phyloP scores from a whole-genome alignment of 257 asterid species.

The Ilex asprella region DNA sequence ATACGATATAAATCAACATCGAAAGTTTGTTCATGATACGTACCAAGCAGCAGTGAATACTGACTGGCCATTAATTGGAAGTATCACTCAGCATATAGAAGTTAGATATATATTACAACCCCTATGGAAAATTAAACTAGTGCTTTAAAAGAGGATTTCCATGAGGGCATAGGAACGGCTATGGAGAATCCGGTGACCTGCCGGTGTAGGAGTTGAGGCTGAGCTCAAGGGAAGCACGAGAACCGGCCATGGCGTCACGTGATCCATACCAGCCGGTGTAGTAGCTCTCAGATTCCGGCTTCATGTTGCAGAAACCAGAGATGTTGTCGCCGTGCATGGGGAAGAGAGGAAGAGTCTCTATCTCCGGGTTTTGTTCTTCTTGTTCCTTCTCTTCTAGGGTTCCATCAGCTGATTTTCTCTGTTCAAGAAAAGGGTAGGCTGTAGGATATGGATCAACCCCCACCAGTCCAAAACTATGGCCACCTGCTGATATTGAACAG shows the following conservation, averaged over 20 bases:
- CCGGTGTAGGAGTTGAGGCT: slow-evolving; percentile 63
- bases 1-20: too few species aligned
- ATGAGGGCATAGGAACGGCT: slow-evolving; percentile 1
- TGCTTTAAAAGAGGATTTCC: slow-evolving; percentile 8
- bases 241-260: slow-evolving; percentile 18
- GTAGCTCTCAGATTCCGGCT: slow-evolving; percentile 11
- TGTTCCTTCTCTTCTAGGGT: slow-evolving; percentile 36
- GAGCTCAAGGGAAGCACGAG: slow-evolving; percentile 77
- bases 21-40: too few species aligned
- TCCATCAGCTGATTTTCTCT: slow-evolving; percentile 36
- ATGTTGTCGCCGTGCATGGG: slow-evolving; percentile 65
- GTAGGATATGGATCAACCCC: slow-evolving; percentile 43
- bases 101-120: too few species aligned
- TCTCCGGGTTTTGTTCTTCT: slow-evolving; percentile 20
- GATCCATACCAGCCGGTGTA: slow-evolving; percentile 22
- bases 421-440: slow-evolving; percentile 51
- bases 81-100: too few species aligned
- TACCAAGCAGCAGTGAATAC: too few species aligned
- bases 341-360: slow-evolving; percentile 85
- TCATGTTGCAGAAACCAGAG: slow-evolving; percentile 20
- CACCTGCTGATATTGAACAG: slow-evolving; percentile 49
- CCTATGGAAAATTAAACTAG: background rate
- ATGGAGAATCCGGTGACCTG: slow-evolving; percentile 29
- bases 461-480: slow-evolving; percentile 45
- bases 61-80: too few species aligned